Base-by-base conservation (phyloP, 352 stramenopile species). In the Vaucheria bursata region DNA sequence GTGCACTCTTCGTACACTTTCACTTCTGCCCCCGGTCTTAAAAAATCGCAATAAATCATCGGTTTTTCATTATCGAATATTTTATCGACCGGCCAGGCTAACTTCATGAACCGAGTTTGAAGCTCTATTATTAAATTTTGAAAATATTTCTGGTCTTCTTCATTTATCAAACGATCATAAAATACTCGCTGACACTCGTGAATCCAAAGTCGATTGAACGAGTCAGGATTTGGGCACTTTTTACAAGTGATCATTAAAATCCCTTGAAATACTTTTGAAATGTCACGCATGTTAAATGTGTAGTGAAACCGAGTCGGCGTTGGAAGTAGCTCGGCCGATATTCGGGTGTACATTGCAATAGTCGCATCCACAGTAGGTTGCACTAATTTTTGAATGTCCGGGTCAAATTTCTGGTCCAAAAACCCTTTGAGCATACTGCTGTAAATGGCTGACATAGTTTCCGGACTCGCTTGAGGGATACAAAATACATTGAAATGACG, bases 401-500 rank as follows among this genome's bases (percentile, higher is more conserved):
- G 81, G 0, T 91, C 83, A 77, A 97, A 97, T 39, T 91, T 90
- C 0, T 91, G 83, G 0, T 39, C 52, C 0, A 97, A 78, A 50
- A 97, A 97, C 0, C 92, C 92, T 73, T 73, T 82, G n/a, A 97
- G 87, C 72, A 97, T 97, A 0, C 89, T 93, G 32, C 85, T 85
- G 70, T 97, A 97, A 67, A 97, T 97, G 50, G 94, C 85, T 69
- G 93, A 92, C 39, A 97, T 81, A 12, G 90, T 93, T 12, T 85
- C 79, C 37, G 95, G 90, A 0, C 89, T 88, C 0, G 92, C 90
- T 0, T 92, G 90, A 37, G 94, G 94, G 82, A 97, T 90, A 82
- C 92, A 97, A 52, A 97, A 80, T 1, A 97, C 90, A 76, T 97
- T 94, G 78, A 97, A 97, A 64, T 97, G 93, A 0, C 93, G 91